A percentile compares a stretch with the other conserved stretches of the same genome.
These are phyloP conservation scores for Calycina herbarum DNA, from an alignment of 2,329 filamentous ascomycete species.

Conservation along the genomic window DNA sequence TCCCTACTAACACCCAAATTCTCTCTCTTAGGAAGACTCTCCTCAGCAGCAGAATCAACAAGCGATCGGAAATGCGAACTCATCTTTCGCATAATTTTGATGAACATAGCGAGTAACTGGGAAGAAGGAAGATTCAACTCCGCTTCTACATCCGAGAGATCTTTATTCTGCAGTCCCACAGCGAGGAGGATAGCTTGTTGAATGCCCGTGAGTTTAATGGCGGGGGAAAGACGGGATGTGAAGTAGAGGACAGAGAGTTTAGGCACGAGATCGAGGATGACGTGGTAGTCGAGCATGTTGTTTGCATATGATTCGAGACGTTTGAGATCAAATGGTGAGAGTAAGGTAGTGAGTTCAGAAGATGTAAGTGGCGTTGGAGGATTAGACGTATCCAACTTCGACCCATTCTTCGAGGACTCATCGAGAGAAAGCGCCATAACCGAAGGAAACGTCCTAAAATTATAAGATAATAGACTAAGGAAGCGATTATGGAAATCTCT, in stretches of 20 bases:
- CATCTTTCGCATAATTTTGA: conserved; percentile 91
- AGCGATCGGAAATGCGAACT: conserved; percentile 74
- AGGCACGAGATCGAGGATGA: conserved; percentile 90
- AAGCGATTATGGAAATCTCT: conserved; percentile 96
- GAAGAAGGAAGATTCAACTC: conserved; percentile 73
- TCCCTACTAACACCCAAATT: conserved; percentile 58
- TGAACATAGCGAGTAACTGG: conserved; percentile 93
- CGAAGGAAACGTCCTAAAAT: conserved; percentile 81
- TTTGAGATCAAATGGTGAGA: conserved; percentile 94
- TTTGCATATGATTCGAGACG: conserved; percentile 93
- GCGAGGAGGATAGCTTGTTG: conserved; percentile 88
- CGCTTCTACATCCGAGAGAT: conserved; percentile 74
- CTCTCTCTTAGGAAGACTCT: conserved; percentile 60
- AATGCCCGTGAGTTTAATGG: conserved; percentile 73
- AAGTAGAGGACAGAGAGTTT: conserved; percentile 83
- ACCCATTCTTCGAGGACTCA: conserved; percentile 75
- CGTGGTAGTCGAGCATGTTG: conserved; percentile 96
- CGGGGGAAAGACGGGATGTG: conserved; percentile 66
- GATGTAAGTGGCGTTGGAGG: conserved; percentile 64
- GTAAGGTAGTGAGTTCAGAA: conserved; percentile 69
- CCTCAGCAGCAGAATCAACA: conserved; percentile 71
- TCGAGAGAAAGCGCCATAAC: conserved; percentile 82
- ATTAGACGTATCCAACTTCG: conserved; percentile 62
- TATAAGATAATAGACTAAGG: conserved; percentile 83
- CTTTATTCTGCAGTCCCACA: conserved; percentile 87